A percentile compares a stretch with the other conserved stretches of the same genome.
Conservation (phyloP, 148 eudicot species). For the Fagopyrum homotropicum region DNA sequence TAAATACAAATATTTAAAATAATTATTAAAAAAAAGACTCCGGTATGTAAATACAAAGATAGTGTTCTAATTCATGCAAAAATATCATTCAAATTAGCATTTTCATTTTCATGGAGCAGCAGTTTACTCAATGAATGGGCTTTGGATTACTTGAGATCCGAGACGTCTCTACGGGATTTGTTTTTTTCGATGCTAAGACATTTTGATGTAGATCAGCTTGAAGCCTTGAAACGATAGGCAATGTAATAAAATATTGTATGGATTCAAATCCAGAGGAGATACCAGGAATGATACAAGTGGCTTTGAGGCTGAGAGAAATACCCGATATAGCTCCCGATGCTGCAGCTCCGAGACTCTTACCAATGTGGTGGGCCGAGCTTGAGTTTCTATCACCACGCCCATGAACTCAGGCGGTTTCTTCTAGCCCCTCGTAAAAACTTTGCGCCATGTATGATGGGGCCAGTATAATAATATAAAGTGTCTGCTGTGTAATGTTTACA, state of each 20-base stretch:
- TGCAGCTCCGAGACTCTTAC: conserved; percentile 58
- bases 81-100: too few relatives aligned
- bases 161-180: conserved; percentile 34
- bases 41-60: too few relatives aligned
- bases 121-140: conserved; percentile 52
- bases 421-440: neutral
- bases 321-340: conserved; percentile 46
- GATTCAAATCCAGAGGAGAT: conserved; percentile 37
- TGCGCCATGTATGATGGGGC: neutral
- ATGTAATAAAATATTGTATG: conserved; percentile 51
- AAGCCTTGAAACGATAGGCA: conserved; percentile 28
- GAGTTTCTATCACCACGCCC: conserved; percentile 23
- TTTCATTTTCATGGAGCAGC: conserved; percentile 23
- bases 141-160: conserved; percentile 44
- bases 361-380: conserved; percentile 94
- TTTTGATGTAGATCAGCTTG: conserved; percentile 43
- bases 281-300: conserved; percentile 56
- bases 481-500: neutral
- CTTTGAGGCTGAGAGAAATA: conserved; percentile 54
- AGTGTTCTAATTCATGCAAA: too few relatives aligned
- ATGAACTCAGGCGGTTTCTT: neutral
- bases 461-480: neutral
- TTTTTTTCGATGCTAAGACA: conserved; percentile 57
- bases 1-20: too few relatives aligned
- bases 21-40: too few relatives aligned